Base-by-base conservation (phyloP, 108 stramenopile genomes). In the Pinguiococcus pyrenoidosus region DNA sequence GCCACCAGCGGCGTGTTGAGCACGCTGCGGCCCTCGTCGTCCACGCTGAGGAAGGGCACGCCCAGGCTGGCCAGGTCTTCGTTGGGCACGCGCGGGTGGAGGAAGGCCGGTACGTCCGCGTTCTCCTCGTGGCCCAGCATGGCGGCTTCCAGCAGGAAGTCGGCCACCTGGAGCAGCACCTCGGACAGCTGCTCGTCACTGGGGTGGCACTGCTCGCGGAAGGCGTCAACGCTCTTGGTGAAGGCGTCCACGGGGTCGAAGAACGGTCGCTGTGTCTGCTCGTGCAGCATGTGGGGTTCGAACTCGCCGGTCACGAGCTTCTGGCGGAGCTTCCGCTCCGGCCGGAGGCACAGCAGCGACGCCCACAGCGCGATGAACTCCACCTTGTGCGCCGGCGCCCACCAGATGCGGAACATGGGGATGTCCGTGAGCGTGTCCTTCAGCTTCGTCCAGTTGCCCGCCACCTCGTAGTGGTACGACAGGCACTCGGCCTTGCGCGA, bases 181-280 rank as follows among this genome's bases (percentile, higher is more conserved):
- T 10, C 4, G 37, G 32, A 14, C 18, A 64, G 8, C 24, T 35
- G 13, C 24, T 29, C 50, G 32, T 51, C 50, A 26, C 7, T 7
- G 6, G 50, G 50, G 22, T 27, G 8, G n/a, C 37, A 37, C 28
- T 5, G 12, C 6, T 29, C 30, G 28, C 46, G 46, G n/a, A n/a
- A n/a, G n/a, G n/a, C n/a, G n/a, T 71, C 72, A 12, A 73, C 29
- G 14, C 42, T 38, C 22, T 58, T 58, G 38, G 35, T 41, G 44
- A 68, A 73, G 54, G 71, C 72, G 24, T 73, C 69, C 29, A 73
- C 72, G 30, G 71, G 43, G 37, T 73, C 72, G 32, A 51, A 68
- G 44, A 52, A 56, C 10, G 72, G 69, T 2, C 72, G 59, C n/a
- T 59, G 53, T 40, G 32, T 30, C 32, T 56, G 54, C 14, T 13